Evolutionary conservation across 1,139 yeast species (phyloP).

Genomic region (Casaregolazyma lundiana): DNA sequence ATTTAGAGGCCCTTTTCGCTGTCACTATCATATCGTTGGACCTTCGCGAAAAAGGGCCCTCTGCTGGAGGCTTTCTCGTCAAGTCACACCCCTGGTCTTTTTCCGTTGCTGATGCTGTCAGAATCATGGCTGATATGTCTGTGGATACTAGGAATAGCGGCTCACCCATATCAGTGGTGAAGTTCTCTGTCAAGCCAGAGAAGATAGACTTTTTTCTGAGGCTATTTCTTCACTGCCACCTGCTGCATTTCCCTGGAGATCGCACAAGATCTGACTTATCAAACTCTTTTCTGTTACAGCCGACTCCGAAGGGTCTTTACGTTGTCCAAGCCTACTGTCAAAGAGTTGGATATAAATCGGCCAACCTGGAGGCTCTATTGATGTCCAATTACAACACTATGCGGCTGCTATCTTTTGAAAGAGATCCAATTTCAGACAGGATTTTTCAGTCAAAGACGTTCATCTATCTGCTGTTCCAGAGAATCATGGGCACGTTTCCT

Average conservation of each 20-base stretch:
- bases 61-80: conserved; percentile 19
- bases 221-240: conserved; percentile 59
- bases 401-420: conserved; percentile 64
- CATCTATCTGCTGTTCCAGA: conserved; percentile 58
- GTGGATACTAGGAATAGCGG: conserved; percentile 41
- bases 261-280: conserved; percentile 33
- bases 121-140: conserved; percentile 46
- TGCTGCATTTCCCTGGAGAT: conserved; percentile 74
- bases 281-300: conserved; percentile 47
- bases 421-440: conserved; percentile 57
- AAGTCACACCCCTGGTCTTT: conserved; percentile 50
- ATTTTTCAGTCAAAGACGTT: conserved; percentile 62
- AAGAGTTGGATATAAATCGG: conserved; percentile 45
- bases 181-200: conserved; percentile 53
- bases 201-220: conserved; percentile 49
- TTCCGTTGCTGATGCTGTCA: conserved; percentile 47
- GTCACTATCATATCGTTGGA: conserved; percentile 50
- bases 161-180: conserved; percentile 49
- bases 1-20: conserved; percentile 29
- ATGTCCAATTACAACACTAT: conserved; percentile 60
- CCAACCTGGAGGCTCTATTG: conserved; percentile 43
- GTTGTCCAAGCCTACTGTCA: conserved; percentile 57
- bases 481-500: conserved; percentile 62
- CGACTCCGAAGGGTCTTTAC: conserved; percentile 89
- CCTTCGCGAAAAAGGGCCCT: conserved; percentile 34